Evolutionary conservation across 768 basidiomycete species (phyloP), one percentile per base, ranked within the genome.

Genomic region (Pleurotus giganteus): DNA sequence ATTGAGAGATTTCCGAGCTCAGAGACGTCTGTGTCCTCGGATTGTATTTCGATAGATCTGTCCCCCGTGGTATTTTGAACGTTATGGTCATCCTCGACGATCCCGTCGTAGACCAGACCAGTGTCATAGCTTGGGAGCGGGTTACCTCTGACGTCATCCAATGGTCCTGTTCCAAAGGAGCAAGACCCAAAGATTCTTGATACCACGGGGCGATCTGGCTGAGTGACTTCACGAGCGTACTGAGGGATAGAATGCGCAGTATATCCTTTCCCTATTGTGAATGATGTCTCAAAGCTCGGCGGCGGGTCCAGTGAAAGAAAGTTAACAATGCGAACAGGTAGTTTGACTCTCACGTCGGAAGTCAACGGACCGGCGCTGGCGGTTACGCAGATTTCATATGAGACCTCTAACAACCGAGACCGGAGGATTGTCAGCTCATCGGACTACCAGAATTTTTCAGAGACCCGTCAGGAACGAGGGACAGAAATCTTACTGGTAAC

Each of bases 231-330:
- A 19, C 17, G 31, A 5, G 34, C 4, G 24, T 7, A 29, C n/a
- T 29, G 49, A 7, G 49, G 34, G n/a, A 11, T 24, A 24, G 31
- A 37, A 19, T 15, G 13, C 4, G 28, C 21, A 12, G 31, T 43
- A n/a, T 0, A 15, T 13, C 42, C 31, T 5, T n/a, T 32, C 28
- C 37, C 32, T 19, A 21, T 36, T 24, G 12, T 39, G 21, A 3
- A 27, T 31, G 59, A 32, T 9, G 61, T 62, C 34, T 61, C 61
- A n/a, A 60, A 64, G 37, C 66, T 71, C 32, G 86, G 85, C 11
- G 87, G 88, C 19, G 91, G 90, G 66, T 95, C 91, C 58, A 97
- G 74, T 11, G 93, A 94, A 26, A 94, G 69, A 70, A 91, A 90
- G 65, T 88, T 94, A 72, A 94, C 76, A 61, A 95, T 82, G 15